Percentiles rank a stretch among this genome's conserved stretches.
Evolutionary conservation across 163 green algal genomes (phyloP).

Genomic region (Prototheca wickerhamii): DNA sequence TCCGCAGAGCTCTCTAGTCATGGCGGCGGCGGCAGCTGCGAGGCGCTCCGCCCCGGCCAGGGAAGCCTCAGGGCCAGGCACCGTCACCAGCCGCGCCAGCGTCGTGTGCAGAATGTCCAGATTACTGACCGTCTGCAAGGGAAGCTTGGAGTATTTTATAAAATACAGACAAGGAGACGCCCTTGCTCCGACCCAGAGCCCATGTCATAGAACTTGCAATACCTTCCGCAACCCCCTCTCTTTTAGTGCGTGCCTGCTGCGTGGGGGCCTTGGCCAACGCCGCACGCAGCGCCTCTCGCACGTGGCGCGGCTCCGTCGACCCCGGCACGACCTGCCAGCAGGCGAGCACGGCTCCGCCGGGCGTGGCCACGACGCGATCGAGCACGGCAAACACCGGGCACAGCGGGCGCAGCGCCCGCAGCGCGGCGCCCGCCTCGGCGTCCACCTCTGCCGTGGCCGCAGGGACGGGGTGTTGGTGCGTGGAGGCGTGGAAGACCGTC

Average conservation of each 20-base stretch:
- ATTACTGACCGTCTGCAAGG: conserved; percentile 47
- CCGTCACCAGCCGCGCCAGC: conserved; percentile 43
- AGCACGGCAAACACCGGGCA: conserved; percentile 51
- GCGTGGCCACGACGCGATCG: conserved; percentile 44
- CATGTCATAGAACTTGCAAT: neutral
- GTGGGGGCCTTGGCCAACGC: conserved; percentile 43
- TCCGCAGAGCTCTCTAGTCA: conserved; percentile 52
- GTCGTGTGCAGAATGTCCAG: conserved; percentile 60
- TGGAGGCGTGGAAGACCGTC: conserved; percentile 56
- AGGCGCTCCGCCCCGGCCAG: neutral
- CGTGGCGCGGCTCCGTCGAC: conserved; percentile 33
- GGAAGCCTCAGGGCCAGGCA: conserved; percentile 14
- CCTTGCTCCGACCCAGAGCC: neutral
- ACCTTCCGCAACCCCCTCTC: neutral
- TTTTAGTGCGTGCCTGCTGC: neutral
- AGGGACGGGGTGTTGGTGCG: conserved; percentile 46
- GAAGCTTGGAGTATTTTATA: too few relatives aligned
- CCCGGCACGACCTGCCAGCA: conserved; percentile 48
- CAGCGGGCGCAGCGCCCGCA: conserved; percentile 5
- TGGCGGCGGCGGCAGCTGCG: conserved; percentile 1
- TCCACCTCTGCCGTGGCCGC: conserved; percentile 23
- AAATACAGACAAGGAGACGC: neutral
- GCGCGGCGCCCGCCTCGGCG: conserved; percentile 32
- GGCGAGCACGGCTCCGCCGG: conserved; percentile 42
- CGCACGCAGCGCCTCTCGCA: conserved; percentile 25